Evolutionary conservation across 345 rosid genomes (phyloP), one percentile per base, ranked within the genome.

Genomic region (Heritiera fomes): DNA sequence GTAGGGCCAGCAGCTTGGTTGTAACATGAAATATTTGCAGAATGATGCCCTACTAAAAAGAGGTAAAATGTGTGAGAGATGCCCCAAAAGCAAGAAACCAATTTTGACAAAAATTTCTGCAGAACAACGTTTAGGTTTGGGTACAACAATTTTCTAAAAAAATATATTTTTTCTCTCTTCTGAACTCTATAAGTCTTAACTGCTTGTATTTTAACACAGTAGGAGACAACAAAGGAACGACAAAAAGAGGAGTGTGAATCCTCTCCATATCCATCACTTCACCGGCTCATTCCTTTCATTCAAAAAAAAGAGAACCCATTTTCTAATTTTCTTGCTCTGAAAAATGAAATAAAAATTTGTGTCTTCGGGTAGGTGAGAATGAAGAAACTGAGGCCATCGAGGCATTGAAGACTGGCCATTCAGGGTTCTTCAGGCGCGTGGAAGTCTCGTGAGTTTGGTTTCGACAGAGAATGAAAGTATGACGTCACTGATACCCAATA

Each of bases 1-100:
- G 62, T 52, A 52, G 62, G 75, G 47, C 15, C 62, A 14, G 9
- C 28, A 71, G 15, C 75, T 71, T 32, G 45, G 75, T 45, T 50
- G 61, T 32, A 15, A 50, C 43, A 13, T 14, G 23, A 69, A 46
- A 6, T 28, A 10, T 28, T 70, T 70, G 59, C 74, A 70, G 41
- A 70, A 23, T 70, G 32, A 23, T 47, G 11, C 0, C 45, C 15
- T 32, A 32, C 45, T 71, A 32, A 30, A 71, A 71, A 15, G 45
- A 15, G 60, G 59, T 15, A 50, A 49, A 49, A 15, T 14, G 11
- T 8, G n/a, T 52, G 56, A 69, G 34, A 46, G 40, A 47, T 50
- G 60, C 17, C 23, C 40, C 18, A 73, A 23, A 73, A 18, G 76
- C 76, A 11, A 73, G 76, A 59, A 18, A 55, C 49, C 64, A 55